These are phyloP conservation scores for Annulohypoxylon nitens DNA, from an alignment of 495 filamentous ascomycete species.

Conservation along the genomic window DNA sequence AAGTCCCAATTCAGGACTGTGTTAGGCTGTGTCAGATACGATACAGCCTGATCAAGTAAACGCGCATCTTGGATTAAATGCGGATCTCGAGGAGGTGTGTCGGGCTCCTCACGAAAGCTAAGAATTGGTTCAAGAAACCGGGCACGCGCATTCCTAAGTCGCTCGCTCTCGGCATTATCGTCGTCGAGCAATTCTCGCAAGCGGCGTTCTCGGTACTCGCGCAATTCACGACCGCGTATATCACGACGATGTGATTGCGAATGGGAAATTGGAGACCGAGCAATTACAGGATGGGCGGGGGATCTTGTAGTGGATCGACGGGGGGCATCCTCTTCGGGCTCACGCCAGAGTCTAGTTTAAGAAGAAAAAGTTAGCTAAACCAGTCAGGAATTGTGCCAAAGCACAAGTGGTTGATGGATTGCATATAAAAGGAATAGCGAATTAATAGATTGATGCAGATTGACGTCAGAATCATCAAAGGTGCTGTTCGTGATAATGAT, in stretches of 20 bases:
- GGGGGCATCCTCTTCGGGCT: slow-evolving; percentile 68
- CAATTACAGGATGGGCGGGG: slow-evolving; percentile 59
- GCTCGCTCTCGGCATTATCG: background rate
- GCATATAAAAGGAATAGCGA: background rate
- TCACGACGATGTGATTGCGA: slow-evolving; percentile 72
- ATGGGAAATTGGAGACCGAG: slow-evolving; percentile 78
- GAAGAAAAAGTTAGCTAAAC: slow-evolving; percentile 22
- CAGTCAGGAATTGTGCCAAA: background rate
- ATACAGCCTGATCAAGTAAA: background rate
- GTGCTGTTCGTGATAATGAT: slow-evolving; percentile 11
- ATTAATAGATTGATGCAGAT: background rate
- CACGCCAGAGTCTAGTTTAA: slow-evolving; percentile 63
- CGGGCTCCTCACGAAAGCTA: background rate
- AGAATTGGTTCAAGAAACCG: too few species aligned
- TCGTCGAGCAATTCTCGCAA: slow-evolving; percentile 29
- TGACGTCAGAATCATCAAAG: slow-evolving; percentile 8
- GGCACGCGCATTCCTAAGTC: too few species aligned
- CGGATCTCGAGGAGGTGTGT: background rate
- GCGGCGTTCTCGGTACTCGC: slow-evolving; percentile 39
- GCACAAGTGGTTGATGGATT: background rate
- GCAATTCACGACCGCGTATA: slow-evolving; percentile 29
- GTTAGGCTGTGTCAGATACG: background rate
- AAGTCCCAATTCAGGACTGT: background rate
- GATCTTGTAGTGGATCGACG: slow-evolving; percentile 65
- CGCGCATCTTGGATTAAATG: background rate